phyloP scores from a whole-genome alignment of 2,329 filamentous ascomycete genomes.

The Hypoxylon sp. region DNA sequence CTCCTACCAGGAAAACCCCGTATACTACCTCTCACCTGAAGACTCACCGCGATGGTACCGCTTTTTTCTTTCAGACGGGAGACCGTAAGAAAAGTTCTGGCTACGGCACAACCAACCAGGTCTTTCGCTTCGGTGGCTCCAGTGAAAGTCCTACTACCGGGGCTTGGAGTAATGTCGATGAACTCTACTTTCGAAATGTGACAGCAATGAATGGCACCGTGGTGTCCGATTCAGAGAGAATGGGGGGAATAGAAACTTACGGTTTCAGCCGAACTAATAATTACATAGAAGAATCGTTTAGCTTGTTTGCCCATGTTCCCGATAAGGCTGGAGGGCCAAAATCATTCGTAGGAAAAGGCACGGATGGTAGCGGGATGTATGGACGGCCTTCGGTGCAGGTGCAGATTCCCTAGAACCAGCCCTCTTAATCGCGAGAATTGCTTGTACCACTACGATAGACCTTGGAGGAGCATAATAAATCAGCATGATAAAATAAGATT shows the following conservation, averaged over 20 bases:
- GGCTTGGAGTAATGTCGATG: slow-evolving; percentile 44
- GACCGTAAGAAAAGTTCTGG: slow-evolving; percentile 63
- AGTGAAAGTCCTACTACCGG: slow-evolving; percentile 41
- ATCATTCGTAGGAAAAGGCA: not conserved
- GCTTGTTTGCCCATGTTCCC: slow-evolving; percentile 31
- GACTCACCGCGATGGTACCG: slow-evolving; percentile 70
- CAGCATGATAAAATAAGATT: not conserved
- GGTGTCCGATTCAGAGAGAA: slow-evolving; percentile 36
- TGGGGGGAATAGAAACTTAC: slow-evolving; percentile 22
- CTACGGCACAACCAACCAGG: slow-evolving; percentile 70
- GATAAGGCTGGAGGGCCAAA: not conserved
- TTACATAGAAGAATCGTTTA: slow-evolving; percentile 5
- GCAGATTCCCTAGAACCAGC: slow-evolving; percentile 3
- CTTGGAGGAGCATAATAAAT: not conserved
- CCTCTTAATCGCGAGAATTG: not conserved
- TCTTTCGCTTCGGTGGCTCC: slow-evolving; percentile 67
- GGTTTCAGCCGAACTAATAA: slow-evolving; percentile 5
- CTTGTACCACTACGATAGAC: not conserved
- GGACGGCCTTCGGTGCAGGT: slow-evolving; percentile 12
- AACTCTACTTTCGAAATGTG: slow-evolving; percentile 71
- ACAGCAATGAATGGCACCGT: slow-evolving; percentile 43
- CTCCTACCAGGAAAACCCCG: slow-evolving; percentile 39
- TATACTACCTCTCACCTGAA: slow-evolving; percentile 51
- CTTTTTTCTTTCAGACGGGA: slow-evolving; percentile 64
- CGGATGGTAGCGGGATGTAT: not conserved